Conservation (phyloP, 768 basidiomycete species). For the Tylopilus plumbeoviolaceoides region DNA sequence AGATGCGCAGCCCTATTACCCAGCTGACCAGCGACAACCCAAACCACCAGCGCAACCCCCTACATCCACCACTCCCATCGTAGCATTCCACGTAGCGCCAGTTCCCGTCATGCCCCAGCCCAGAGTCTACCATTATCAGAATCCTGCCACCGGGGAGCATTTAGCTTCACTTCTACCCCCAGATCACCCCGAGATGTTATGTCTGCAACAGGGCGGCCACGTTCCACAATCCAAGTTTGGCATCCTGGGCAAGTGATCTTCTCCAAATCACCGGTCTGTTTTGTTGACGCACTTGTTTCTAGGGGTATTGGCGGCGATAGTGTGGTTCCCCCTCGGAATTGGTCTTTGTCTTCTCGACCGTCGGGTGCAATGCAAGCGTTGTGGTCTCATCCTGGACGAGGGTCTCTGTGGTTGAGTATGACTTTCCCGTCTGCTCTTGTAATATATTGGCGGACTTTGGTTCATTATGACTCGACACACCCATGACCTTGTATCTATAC, state of each 20-base stretch:
- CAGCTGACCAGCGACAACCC: slow-evolving; percentile 12
- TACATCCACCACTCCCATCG: slow-evolving; percentile 14
- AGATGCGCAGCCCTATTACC: slow-evolving; percentile 9
- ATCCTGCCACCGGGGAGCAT: slow-evolving; percentile 55
- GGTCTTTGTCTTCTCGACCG: slow-evolving; percentile 76
- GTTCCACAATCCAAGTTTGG: slow-evolving; percentile 61
- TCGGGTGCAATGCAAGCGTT: slow-evolving; percentile 57
- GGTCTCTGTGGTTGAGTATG: slow-evolving; percentile 31
- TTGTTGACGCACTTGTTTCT: neutral
- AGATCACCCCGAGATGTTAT: slow-evolving; percentile 79
- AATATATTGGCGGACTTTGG: neutral
- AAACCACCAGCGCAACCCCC: slow-evolving; percentile 7
- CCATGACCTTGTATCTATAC: slow-evolving; percentile 15
- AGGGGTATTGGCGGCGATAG: slow-evolving; percentile 78
- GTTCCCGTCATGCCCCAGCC: slow-evolving; percentile 38
- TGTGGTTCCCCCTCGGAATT: slow-evolving; percentile 86
- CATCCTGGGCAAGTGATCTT: slow-evolving; percentile 51
- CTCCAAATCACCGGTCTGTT: neutral
- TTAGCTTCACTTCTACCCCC: slow-evolving; percentile 67
- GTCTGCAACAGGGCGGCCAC: slow-evolving; percentile 75
- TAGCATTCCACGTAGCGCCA: slow-evolving; percentile 25
- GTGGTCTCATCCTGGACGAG: slow-evolving; percentile 37
- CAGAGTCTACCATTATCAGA: slow-evolving; percentile 63
- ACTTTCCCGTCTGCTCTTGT: neutral
- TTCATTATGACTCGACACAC: neutral